Conservation (phyloP, 257 asterid genomes). For the Solanum paucissectum region DNA sequence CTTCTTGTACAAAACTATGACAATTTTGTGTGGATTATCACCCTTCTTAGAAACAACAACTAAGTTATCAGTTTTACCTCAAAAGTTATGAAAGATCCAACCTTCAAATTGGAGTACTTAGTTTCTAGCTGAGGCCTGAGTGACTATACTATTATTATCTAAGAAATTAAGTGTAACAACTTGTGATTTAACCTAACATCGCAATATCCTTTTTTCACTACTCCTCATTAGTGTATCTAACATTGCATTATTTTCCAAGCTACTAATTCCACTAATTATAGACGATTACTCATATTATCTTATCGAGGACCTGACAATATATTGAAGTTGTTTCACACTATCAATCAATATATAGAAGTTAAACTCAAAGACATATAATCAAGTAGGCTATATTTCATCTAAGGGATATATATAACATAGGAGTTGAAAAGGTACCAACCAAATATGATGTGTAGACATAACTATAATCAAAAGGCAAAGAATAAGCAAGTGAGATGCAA, state of each 20-base stretch:
- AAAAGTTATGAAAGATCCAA: no score
- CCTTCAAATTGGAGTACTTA: no score
- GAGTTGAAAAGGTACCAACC: neutral
- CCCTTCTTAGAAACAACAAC: neutral
- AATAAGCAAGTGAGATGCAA: neutral
- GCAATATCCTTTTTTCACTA: neutral
- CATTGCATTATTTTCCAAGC: neutral
- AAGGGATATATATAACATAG: neutral
- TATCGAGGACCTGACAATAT: neutral
- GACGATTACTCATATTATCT: neutral
- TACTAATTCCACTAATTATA: neutral
- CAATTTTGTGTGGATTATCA: neutral
- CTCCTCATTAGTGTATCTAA: neutral
- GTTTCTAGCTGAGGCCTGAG: no score
- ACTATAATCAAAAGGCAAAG: neutral
- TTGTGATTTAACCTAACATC: neutral
- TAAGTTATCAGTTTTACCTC: neutral
- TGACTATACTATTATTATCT: neutral
- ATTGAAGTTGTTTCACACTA: neutral
- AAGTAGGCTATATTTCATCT: neutral
- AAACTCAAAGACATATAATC: neutral
- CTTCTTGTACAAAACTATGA: neutral
- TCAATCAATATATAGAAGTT: neutral
- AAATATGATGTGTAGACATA: neutral
- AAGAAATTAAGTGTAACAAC: neutral